Evolutionary conservation across 139 green algal genomes (phyloP), one percentile per base, ranked within the genome.

Genomic region (Chlorella sorokiniana): DNA sequence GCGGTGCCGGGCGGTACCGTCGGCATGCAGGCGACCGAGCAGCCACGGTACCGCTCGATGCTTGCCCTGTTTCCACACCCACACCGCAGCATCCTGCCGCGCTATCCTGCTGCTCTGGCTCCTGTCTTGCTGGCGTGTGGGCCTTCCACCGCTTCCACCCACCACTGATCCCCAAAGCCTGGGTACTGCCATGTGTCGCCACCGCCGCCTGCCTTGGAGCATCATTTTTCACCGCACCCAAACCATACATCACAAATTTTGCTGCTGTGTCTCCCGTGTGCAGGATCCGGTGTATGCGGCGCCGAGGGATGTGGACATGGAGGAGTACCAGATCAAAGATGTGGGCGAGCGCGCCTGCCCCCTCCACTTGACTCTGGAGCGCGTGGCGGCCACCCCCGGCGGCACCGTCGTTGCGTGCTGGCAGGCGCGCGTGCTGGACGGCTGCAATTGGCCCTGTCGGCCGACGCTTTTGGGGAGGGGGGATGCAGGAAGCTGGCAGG

Each of bases 341-440:
- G 89, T 89, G 8, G 83, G 82, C 14, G 11, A 27, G 1, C 0
- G 8, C 11, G 65, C 77, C 1, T 95, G 92, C 84, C 89, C 91
- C 8, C 83, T 94, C 27, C 54, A 65, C 4, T 83, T 86, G 1
- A 88, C 91, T 73, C 85, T 95, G 41, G 92, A 95, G 61, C 63
- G 88, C 6, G 81, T 95, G 8, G 77, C 92, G 0, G 68, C 88
- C 68, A 95, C 89, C 0, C 45, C 68, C 25, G 72, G 74, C 38
- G 92, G 92, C 42, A 84, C 90, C 8, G 74, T 95, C 29, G 74
- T 95, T 40, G 90, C 90, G 0, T 93, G 86, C 79, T 95, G 92
- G 92, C 92, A 95, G 79, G 69, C 88, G 42, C 8, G 48, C 11
- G 10, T 3, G 25, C 29, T 7, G 41, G 44, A 6, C 7, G 33